Evolutionary conservation across 371 early-diverging fungal genomes (phyloP).

Genomic region (Apophysomyces elegans): DNA sequence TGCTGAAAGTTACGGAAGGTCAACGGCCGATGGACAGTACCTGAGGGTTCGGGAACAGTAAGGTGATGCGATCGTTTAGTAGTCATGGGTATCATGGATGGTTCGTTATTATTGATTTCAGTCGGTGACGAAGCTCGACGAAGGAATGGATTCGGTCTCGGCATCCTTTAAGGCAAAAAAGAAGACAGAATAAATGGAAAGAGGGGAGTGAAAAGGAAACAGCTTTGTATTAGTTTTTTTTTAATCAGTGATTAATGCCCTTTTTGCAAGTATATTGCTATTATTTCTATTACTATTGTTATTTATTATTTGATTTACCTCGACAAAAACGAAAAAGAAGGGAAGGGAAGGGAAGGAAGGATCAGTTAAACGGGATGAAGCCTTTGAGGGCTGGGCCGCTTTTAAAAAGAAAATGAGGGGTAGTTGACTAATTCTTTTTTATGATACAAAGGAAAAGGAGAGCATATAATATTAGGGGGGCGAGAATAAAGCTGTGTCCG

Average conservation of each 20-base stretch:
- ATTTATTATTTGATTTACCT: neutral
- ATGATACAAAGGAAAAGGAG: constrained; percentile 6
- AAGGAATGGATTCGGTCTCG: constrained; percentile 17
- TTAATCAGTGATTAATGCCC: neutral
- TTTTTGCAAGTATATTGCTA: neutral
- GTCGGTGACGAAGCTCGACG: constrained; percentile 25
- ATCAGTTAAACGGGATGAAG: constrained; percentile 4
- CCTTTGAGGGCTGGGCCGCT: neutral
- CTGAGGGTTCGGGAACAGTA: neutral
- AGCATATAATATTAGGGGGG: neutral
- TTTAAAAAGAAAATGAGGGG: constrained; percentile 3
- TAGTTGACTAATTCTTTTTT: neutral
- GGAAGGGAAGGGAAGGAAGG: constrained; percentile 5
- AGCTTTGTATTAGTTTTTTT: neutral
- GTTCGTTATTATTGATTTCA: constrained; percentile 8
- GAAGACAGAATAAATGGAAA: constrained; percentile 6
- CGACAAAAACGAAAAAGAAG: too few relatives aligned
- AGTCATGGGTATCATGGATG: neutral
- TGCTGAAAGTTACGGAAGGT: constrained; percentile 16
- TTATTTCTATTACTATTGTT: neutral
- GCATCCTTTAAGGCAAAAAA: constrained; percentile 12
- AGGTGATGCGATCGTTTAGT: constrained; percentile 1
- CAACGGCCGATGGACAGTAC: constrained; percentile 5
- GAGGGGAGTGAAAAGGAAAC: constrained; percentile 3
- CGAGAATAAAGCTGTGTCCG: too few relatives aligned